These are phyloP conservation scores for Fonsecaea pedrosoi DNA, from an alignment of 2,329 filamentous ascomycete species.

Conservation along the genomic window DNA sequence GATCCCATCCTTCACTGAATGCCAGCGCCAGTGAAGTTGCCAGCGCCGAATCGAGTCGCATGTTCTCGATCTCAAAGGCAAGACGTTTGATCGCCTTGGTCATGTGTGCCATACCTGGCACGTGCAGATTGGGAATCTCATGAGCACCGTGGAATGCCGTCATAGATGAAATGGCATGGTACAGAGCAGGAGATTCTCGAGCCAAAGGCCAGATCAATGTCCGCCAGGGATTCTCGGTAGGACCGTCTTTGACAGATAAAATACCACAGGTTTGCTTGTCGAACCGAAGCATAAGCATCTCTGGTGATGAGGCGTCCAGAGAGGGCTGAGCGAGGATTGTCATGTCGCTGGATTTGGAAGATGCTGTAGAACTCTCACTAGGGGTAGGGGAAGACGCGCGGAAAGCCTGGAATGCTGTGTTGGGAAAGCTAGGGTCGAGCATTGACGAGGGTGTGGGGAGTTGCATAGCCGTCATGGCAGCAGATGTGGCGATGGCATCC, in stretches of 20 bases:
- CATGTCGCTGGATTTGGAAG: conserved; percentile 40
- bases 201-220: conserved; percentile 74
- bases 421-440: conserved; percentile 5
- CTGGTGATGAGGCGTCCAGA: conserved; percentile 61
- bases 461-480: conserved; percentile 19
- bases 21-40: conserved; percentile 73
- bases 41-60: conserved; percentile 64
- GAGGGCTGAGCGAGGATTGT: conserved; percentile 51
- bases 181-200: conserved; percentile 67
- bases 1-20: conserved; percentile 75
- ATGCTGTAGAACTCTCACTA: conserved; percentile 45
- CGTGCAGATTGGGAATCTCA: conserved; percentile 62
- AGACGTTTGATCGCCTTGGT: conserved; percentile 67
- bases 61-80: conserved; percentile 65
- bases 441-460: conserved; percentile 11
- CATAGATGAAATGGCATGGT: conserved; percentile 72
- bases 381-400: conserved; percentile 44
- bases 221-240: conserved; percentile 73
- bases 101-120: conserved; percentile 73
- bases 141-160: conserved; percentile 66
- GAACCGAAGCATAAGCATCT: conserved; percentile 68
- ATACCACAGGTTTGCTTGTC: conserved; percentile 73
- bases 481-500: conserved; percentile 26
- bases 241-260: conserved; percentile 72
- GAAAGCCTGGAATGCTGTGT: conserved; percentile 26